Evolutionary conservation across 441 rosid genomes (phyloP).

Genomic region (Erodium texanum): DNA sequence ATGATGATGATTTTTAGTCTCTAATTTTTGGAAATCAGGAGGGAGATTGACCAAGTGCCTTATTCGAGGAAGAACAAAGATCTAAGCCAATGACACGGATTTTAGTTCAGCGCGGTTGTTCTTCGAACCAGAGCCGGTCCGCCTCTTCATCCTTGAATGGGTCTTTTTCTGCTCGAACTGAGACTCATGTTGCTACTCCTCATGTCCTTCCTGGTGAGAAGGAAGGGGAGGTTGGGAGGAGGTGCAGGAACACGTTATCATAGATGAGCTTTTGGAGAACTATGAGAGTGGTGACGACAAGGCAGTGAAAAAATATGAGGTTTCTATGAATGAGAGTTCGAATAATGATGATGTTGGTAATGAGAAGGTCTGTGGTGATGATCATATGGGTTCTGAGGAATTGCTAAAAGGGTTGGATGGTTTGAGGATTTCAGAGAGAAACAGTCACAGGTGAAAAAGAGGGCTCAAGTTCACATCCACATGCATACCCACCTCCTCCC

Average conservation of each 20-base stretch:
- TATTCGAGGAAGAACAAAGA: constrained; percentile 14
- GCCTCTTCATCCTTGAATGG: constrained; percentile 33
- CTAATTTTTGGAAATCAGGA: constrained; percentile 28
- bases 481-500: constrained; percentile 56
- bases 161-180: constrained; percentile 29
- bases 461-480: constrained; percentile 34
- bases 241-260: constrained; percentile 39
- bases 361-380: constrained; percentile 23
- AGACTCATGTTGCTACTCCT: constrained; percentile 32
- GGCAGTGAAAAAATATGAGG: constrained; percentile 34
- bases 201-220: constrained; percentile 32
- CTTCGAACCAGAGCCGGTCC: constrained; percentile 58
- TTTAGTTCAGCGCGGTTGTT: constrained; percentile 81
- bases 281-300: constrained; percentile 37
- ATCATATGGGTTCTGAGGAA: constrained; percentile 27
- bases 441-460: constrained; percentile 31
- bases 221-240: constrained; percentile 57
- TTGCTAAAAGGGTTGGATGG: constrained; percentile 27
- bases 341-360: constrained; percentile 31
- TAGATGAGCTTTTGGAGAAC: constrained; percentile 40
- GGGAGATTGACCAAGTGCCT: constrained; percentile 14
- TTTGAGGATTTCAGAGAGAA: constrained; percentile 32
- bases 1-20: constrained; percentile 32
- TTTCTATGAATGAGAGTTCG: constrained; percentile 25
- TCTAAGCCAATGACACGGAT: constrained; percentile 67